These are phyloP conservation scores for Colletotrichum orchidophilum DNA, from an alignment of 2,329 filamentous ascomycete species.

Conservation along the genomic window DNA sequence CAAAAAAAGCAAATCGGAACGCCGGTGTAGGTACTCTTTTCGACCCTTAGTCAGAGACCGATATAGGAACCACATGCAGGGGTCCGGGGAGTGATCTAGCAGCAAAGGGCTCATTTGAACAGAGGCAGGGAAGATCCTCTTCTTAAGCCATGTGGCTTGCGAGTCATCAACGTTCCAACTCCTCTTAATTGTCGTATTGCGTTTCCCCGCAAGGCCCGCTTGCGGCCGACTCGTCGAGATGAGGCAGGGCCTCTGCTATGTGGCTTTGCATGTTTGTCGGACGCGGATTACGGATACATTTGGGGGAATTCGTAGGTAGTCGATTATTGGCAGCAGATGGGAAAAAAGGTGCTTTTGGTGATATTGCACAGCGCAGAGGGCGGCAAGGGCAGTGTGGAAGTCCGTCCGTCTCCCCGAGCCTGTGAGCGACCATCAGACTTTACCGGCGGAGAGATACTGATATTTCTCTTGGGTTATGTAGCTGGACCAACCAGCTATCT, in stretches of 20 bases:
- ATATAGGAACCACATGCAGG: constrained; percentile 2
- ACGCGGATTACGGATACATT: neutral
- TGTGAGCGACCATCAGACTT: neutral
- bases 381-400: neutral
- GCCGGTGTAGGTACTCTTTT: neutral
- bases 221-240: constrained; percentile 6
- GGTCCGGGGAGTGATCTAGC: neutral
- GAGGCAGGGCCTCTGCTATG: constrained; percentile 14
- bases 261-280: neutral
- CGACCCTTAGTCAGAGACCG: neutral
- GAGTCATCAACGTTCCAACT: constrained; percentile 17
- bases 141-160: constrained; percentile 28
- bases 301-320: neutral
- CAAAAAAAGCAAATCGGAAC: constrained; percentile 22
- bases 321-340: neutral
- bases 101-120: constrained; percentile 17
- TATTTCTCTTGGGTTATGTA: neutral
- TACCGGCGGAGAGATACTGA: constrained; percentile 3
- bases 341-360: neutral
- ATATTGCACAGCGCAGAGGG: neutral
- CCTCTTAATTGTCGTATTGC: constrained; percentile 5
- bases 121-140: constrained; percentile 8
- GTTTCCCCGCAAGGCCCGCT: constrained; percentile 15
- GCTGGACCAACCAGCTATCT: neutral
- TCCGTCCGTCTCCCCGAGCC: neutral